Base-by-base conservation (phyloP, 768 basidiomycete genomes). In the Leucogyrophana mollusca region DNA sequence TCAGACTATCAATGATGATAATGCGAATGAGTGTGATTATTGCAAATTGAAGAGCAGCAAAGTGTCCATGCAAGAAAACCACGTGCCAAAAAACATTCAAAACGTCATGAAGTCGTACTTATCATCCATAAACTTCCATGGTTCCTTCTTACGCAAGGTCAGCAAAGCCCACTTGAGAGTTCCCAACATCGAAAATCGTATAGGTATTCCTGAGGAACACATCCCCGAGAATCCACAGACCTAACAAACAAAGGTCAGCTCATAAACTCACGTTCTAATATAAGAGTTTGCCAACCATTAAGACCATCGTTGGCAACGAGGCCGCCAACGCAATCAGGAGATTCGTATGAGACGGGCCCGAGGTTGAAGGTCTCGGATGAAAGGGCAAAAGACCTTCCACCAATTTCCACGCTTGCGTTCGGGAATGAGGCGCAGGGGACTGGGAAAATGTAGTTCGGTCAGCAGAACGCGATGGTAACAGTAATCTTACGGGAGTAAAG, bases 201-300 rank as follows among this genome's bases (percentile, higher is more conserved):
- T 73, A 79, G 23, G 72, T 69, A n/a, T 64, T 64, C 41, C 58
- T 60, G 41, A 77, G 56, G 69, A 77, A 74, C 21, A 66, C 59
- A 14, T 66, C 65, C 2, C 68, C 67, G 6, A 68, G 21, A 20
- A 66, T 48, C 67, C 66, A 70, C 39, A 62, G 56, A 3, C 45
- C 48, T 56, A n/a, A 5, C 30, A n/a, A n/a, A 9, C 20, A 16
- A 21, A 21, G 20, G 8, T 14, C 37, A 30, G 20, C 13, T 13
- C 6, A 13, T 13, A 13, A 30, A 7, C 27, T 13, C 27, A 30
- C 18, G 23, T 22, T 21, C 25, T 18, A 34, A 24, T 43, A 42
- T 13, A 47, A 34, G 10, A 30, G 13, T 7, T 30, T n/a, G n/a
- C 6, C 27, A 30, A 33, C 55, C n/a, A 52, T n/a, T 27, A n/a